phyloP scores from a whole-genome alignment of 2,329 filamentous ascomycete genomes.

The Penicillium sp. region DNA sequence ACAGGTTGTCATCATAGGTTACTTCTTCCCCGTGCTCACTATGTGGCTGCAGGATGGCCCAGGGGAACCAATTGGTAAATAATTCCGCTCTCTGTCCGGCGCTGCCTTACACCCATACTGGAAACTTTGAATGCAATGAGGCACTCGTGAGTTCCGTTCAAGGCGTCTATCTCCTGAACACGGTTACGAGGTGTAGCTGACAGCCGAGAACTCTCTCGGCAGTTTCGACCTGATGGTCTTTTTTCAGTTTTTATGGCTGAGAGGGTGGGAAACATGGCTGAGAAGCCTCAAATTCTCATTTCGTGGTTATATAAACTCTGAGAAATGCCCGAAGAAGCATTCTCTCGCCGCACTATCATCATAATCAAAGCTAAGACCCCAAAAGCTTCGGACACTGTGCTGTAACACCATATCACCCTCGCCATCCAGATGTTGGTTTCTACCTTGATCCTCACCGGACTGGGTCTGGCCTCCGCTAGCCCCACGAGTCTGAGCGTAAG shows the following conservation, averaged over 20 bases:
- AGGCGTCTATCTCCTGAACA: not conserved
- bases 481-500: conserved; percentile 4
- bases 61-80: not conserved
- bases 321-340: not conserved
- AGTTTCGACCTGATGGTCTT: not conserved
- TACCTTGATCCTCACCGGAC: not conserved
- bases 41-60: not conserved
- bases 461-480: conserved; percentile 4
- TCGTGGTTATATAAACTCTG: not conserved
- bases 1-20: not conserved
- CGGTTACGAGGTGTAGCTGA: not conserved
- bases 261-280: not conserved
- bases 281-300: not conserved
- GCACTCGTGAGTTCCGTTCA: not conserved
- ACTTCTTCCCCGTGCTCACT: not conserved
- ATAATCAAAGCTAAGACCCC: not conserved
- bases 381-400: not conserved
- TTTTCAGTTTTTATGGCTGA: not conserved
- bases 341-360: not conserved
- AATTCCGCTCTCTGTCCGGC: not conserved
- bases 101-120: not conserved
- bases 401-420: not conserved
- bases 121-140: not conserved
- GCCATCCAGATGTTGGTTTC: not conserved
- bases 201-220: not conserved